phyloP scores from a whole-genome alignment of 305 asterid species.

The Ilex paraguariensis region DNA sequence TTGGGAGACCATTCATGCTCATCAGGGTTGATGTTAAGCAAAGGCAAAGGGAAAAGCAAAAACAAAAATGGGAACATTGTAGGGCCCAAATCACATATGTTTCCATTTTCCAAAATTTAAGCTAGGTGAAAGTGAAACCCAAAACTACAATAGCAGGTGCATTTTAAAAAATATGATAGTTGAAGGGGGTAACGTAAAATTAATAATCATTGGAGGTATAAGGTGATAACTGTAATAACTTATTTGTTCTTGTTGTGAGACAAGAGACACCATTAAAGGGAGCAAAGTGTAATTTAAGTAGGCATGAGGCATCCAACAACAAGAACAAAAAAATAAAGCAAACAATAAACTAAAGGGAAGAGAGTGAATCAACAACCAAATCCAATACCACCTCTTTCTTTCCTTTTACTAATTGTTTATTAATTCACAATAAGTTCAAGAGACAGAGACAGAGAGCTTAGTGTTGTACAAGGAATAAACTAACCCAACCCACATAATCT shows the following conservation, averaged over 20 bases:
- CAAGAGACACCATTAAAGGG: background rate
- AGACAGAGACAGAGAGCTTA: background rate
- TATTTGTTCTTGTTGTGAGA: background rate
- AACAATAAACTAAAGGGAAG: conserved; percentile 2
- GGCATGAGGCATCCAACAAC: conserved; percentile 14
- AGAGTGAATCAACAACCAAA: conserved; percentile 1
- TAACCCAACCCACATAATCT: conserved; percentile 24
- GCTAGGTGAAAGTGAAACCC: no score
- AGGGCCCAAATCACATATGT: no score
- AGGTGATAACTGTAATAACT: background rate
- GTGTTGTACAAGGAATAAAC: conserved; percentile 25
- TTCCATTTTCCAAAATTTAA: no score
- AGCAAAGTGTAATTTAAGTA: background rate
- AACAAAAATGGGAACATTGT: no score
- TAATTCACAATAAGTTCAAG: conserved; percentile 5
- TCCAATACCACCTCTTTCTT: conserved; percentile 1
- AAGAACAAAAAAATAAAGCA: background rate
- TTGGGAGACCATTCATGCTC: no score
- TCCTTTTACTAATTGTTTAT: background rate
- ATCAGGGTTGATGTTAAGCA: no score
- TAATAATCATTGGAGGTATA: background rate
- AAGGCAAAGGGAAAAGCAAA: no score
- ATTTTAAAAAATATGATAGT: no score
- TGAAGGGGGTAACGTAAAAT: background rate
- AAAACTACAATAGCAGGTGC: background rate